phyloP scores from a whole-genome alignment of 2,329 filamentous ascomycete genomes.

The Neoarthrinium moseri region DNA sequence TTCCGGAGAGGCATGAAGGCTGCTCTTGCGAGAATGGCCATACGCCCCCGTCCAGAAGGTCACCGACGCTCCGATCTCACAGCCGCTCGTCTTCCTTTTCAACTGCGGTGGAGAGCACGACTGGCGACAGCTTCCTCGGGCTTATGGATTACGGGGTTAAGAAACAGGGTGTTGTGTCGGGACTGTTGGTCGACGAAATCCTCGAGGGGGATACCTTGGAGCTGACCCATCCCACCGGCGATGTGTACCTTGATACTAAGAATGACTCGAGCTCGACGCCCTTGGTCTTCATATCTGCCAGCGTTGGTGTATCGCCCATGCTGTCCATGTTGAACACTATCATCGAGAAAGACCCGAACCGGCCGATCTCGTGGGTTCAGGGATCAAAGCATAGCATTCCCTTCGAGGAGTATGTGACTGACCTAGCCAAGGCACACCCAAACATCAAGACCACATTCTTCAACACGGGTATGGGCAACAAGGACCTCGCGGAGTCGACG shows the following conservation, averaged over 20 bases:
- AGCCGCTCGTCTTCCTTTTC: slow-evolving; percentile 11
- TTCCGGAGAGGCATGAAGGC: slow-evolving; percentile 47
- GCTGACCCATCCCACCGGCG: slow-evolving; percentile 65
- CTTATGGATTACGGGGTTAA: slow-evolving; percentile 33
- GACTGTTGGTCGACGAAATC: slow-evolving; percentile 63
- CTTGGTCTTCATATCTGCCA: slow-evolving; percentile 61
- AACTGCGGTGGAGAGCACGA: slow-evolving; percentile 27
- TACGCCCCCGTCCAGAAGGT: background rate
- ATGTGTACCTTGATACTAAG: slow-evolving; percentile 54
- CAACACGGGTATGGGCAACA: slow-evolving; percentile 45
- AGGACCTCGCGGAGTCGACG: slow-evolving; percentile 41
- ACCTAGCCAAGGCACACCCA: slow-evolving; percentile 34
- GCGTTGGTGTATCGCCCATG: slow-evolving; percentile 59
- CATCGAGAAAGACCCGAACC: slow-evolving; percentile 38
- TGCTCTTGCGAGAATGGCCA: slow-evolving; percentile 14
- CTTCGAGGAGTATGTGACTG: slow-evolving; percentile 52
- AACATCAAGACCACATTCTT: slow-evolving; percentile 45
- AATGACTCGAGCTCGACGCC: slow-evolving; percentile 39
- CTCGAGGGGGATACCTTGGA: slow-evolving; percentile 61
- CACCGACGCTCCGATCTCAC: background rate
- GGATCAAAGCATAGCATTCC: slow-evolving; percentile 51
- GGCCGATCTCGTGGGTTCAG: slow-evolving; percentile 59
- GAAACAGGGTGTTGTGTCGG: slow-evolving; percentile 61
- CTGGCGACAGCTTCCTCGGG: slow-evolving; percentile 28
- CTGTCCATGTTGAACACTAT: slow-evolving; percentile 60